Evolutionary conservation across 2,329 filamentous ascomycete species (phyloP), one percentile per base, ranked within the genome.

Genomic region (Fusarium burgessii): DNA sequence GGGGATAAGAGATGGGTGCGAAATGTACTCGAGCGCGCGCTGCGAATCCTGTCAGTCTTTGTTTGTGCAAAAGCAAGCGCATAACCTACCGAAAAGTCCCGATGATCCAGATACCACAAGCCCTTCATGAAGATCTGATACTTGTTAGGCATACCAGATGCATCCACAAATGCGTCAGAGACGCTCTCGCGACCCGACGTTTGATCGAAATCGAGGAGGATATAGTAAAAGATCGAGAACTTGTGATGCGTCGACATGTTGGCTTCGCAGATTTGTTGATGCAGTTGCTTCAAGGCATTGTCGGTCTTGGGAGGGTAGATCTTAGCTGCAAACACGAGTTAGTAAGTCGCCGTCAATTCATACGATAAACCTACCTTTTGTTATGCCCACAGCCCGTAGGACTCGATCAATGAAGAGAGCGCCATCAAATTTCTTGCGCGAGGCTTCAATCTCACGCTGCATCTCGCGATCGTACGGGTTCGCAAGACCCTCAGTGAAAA

Each of bases 121-220:
- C 94, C 94, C 74, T 92, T 90, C 82, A 96, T 93, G 74, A 95
- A 93, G 47, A 93, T 89, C 80, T 91, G 89, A 79, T 95, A 97
- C 72, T 91, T 93, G 59, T 87, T 85, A 3, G 94, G 93, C 55
- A 97, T 85, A 69, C 91, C 90, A 8, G 89, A 90, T 27, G 82
- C 82, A 43, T 82, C 80, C 18, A 90, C 89, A 73, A 95, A 94
- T 3, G 78, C 68, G 23, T 86, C 84, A 4, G 90, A 84, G 10
- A 84, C 76, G 38, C 87, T 84, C 20, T 86, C 80, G 6, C 85
- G 84, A 23, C 85, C 84, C 55, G 87, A 84, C 32, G 83, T 80
- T 41, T 84, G 81, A 75, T 91, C 88, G 77, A 92, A 88, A 78
- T 97, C 93, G 76, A 93, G 91, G 6, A 97, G 86, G 41, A 97